Base-by-base conservation (phyloP, 2,329 filamentous ascomycete genomes). In the Ophiostoma sp. region DNA sequence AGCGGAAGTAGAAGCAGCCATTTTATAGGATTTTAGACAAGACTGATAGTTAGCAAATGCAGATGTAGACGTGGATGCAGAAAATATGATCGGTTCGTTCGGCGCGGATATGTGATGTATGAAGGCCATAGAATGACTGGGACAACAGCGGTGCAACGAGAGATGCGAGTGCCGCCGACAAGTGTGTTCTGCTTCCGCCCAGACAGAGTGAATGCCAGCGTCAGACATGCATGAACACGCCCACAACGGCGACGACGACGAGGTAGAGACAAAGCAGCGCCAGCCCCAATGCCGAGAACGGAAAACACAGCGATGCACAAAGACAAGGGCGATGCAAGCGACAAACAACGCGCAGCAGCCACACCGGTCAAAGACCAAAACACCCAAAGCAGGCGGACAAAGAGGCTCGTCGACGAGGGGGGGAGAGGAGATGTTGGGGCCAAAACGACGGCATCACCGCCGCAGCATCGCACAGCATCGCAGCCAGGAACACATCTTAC, bases 1-100 rank as follows among this genome's bases (percentile, higher is more conserved):
- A 77, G 83, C 79, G 76, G 83, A 79, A 79, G 83, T 81, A 81
- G 85, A 81, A 79, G 85, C 83, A 82, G 87, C 84, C 87, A 90
- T 90, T 81, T 82, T 85, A 77, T 75, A 72, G 62, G 74, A 76
- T 75, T 73, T 72, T 60, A 52, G 15, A 65, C 70, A 71, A 70
- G 70, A 72, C 62, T 60, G 33, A 31, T 20, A n/a, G 52, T 73
- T 73, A 73, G 70, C 69, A 72, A 41, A 11, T 36, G 27, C 8
- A n/a, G 17, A 44, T 31, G 11, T 15, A 67, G 20, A 27, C 2
- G 17, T 48, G 10, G 15, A 15, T 13, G 52, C 10, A 10, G n/a
- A 8, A 13, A 23, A 57, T 4, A 31, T 11, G 23, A 57, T 31
- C 1, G 17, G 27, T 33, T 31, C 27, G 27, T 31, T 31, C n/a